Evolutionary conservation across 176 grass and related monocot genomes (phyloP).

Genomic region (Urochloa ruziziensis): DNA sequence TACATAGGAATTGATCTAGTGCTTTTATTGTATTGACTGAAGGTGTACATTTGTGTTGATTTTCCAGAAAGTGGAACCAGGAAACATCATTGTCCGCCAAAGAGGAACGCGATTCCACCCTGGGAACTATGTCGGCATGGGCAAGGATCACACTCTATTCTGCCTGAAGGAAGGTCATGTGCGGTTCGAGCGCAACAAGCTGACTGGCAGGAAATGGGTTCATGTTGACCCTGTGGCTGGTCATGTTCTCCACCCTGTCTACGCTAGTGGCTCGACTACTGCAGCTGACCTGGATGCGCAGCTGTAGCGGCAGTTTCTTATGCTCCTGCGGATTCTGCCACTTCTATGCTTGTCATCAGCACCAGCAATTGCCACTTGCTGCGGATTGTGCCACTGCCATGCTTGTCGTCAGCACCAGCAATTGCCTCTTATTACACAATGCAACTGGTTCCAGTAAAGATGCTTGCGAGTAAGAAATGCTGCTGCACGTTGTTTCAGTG

Average conservation of each 20-base stretch:
- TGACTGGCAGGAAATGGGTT: constrained; percentile 77
- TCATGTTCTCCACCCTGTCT: constrained; percentile 70
- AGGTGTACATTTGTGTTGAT: background rate
- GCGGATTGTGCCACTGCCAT: too few relatives aligned
- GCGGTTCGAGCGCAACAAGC: constrained; percentile 76
- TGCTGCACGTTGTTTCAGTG: background rate
- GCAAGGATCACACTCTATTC: constrained; percentile 81
- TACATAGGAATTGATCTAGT: background rate
- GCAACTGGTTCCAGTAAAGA: background rate
- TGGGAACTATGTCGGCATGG: constrained; percentile 80
- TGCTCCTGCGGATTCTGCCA: background rate
- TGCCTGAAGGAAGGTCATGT: constrained; percentile 81
- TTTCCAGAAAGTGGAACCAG: constrained; percentile 53
- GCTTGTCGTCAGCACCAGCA: background rate
- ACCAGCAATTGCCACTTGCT: too few relatives aligned
- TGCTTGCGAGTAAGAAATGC: background rate
- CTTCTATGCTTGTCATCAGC: background rate
- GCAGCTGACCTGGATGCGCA: constrained; percentile 20
- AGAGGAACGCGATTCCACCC: constrained; percentile 82
- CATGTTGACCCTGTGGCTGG: constrained; percentile 71
- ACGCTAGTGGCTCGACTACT: constrained; percentile 7
- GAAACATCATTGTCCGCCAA: constrained; percentile 86
- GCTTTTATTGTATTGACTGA: background rate
- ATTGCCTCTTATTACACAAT: background rate
- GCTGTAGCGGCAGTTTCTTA: background rate